Conservation (phyloP, 1,284 basidiomycete genomes). For the Trichosporon coremiiforme region DNA sequence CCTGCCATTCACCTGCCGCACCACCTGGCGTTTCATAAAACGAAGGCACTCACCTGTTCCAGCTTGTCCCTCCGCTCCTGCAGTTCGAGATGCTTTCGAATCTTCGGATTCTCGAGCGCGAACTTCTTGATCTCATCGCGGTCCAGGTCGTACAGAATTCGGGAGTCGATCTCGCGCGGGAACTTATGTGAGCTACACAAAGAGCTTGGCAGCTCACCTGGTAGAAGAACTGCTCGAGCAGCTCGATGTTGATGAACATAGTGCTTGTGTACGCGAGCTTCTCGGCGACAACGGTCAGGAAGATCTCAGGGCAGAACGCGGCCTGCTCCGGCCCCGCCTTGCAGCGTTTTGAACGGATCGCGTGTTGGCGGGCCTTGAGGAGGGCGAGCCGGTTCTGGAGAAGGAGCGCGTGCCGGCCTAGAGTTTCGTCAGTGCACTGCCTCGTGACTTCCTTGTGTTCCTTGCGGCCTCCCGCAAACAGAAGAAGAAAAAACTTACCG, state of each 20-base stretch:
- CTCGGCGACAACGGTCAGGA: conserved; percentile 94
- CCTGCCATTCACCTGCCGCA: not conserved
- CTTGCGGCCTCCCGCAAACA: conserved; percentile 1
- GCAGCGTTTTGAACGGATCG: conserved; percentile 86
- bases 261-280: conserved; percentile 94
- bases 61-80: conserved; percentile 97
- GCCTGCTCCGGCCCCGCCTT: conserved; percentile 81
- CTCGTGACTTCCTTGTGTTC: not conserved
- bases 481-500: conserved; percentile 62
- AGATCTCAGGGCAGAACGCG: conserved; percentile 91
- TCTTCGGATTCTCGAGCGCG: conserved; percentile 87
- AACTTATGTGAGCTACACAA: conserved; percentile 63
- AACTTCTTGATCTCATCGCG: conserved; percentile 80
- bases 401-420: conserved; percentile 80
- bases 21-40: not conserved
- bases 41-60: conserved; percentile 69
- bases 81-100: conserved; percentile 86
- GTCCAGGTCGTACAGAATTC: conserved; percentile 87
- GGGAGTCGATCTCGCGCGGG: conserved; percentile 95
- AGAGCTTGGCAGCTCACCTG: conserved; percentile 62
- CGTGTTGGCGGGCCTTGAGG: conserved; percentile 78
- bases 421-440: conserved; percentile 16
- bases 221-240: conserved; percentile 98
- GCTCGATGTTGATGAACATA: conserved; percentile 98
- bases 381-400: conserved; percentile 79